Base-by-base conservation (phyloP, 2,329 filamentous ascomycete genomes). In the Hymenoscyphus fraxineus region DNA sequence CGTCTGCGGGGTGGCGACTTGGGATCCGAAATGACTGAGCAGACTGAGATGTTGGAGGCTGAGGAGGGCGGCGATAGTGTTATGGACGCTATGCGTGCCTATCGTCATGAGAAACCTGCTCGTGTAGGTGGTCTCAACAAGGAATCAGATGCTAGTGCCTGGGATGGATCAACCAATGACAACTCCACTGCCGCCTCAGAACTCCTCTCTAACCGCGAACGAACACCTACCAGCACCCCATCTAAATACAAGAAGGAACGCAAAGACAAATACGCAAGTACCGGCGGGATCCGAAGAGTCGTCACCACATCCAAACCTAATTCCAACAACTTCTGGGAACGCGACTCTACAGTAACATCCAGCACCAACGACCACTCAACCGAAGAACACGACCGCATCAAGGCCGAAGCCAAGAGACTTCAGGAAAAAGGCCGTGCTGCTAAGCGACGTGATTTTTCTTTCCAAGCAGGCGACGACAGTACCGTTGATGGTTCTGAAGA, bases 51-150 rank as follows among this genome's bases (percentile, higher is more conserved):
- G 9, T 70, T 74, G 10, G 73, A 74, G 58, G 47, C 47, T 6
- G 72, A 72, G 40, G 74, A 76, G 32, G 70, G 77, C 32, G 89
- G 91, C 75, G 83, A 82, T 47, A 81, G 81, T 61, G 88, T 85
- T 31, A 81, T 88, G 70, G 80, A 86, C 58, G 89, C 95, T 66
- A 85, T 98, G 63, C 86, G 89, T 65, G 86, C 86, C 40, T 98
- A 98, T 80, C 90, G 93, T 31, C 84, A 92, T 73, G 94, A 98
- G 79, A 91, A 89, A 76, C 81, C 92, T 1, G 94, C 94, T 0
- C 85, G 90, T 60, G 93, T 98, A 1, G 94, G 94, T 41, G 94
- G 94, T 22, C 80, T 98, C 76, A 98, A 98, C 78, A 88, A 89
- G 72, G 83, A 90, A 70, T 83, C 88, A 55, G 94, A 97, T 70